Percentiles rank a stretch among this genome's conserved stretches.
Conservation (phyloP, 169 alveolate species). For the Theileria sp. region DNA sequence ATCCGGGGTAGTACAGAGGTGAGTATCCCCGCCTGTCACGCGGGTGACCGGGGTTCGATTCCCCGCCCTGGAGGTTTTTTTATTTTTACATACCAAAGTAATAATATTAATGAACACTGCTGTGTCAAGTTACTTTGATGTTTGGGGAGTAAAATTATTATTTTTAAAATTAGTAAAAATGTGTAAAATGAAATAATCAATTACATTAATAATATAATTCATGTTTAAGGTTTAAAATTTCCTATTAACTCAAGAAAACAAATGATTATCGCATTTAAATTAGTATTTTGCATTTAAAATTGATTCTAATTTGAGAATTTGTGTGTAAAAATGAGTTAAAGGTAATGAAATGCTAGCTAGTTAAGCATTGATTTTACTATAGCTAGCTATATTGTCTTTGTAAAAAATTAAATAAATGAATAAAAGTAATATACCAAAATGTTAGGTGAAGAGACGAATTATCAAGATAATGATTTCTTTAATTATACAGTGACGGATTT, state of each 20-base stretch:
- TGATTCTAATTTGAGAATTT: background rate
- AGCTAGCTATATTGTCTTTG: background rate
- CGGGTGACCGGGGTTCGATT: conserved; percentile 88
- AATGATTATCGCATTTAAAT: background rate
- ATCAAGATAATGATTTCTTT: background rate
- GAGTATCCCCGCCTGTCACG: conserved; percentile 87
- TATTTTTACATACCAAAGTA: background rate
- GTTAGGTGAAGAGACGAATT: background rate
- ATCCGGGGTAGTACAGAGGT: conserved; percentile 85
- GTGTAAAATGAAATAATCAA: background rate
- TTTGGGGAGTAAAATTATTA: background rate
- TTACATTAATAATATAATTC: background rate
- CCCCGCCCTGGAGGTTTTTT: conserved; percentile 83
- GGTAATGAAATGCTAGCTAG: background rate
- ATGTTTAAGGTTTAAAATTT: background rate
- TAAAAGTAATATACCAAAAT: too few relatives aligned
- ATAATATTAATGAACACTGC: background rate
- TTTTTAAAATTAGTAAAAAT: too few relatives aligned
- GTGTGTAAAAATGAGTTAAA: background rate
- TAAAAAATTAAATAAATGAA: too few relatives aligned
- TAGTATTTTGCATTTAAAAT: background rate
- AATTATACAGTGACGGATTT: background rate
- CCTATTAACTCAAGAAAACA: background rate
- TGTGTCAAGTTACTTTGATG: background rate
- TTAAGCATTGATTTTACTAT: background rate